Base-by-base conservation (phyloP, 2,329 filamentous ascomycete species). In the Diaporthe capsici region DNA sequence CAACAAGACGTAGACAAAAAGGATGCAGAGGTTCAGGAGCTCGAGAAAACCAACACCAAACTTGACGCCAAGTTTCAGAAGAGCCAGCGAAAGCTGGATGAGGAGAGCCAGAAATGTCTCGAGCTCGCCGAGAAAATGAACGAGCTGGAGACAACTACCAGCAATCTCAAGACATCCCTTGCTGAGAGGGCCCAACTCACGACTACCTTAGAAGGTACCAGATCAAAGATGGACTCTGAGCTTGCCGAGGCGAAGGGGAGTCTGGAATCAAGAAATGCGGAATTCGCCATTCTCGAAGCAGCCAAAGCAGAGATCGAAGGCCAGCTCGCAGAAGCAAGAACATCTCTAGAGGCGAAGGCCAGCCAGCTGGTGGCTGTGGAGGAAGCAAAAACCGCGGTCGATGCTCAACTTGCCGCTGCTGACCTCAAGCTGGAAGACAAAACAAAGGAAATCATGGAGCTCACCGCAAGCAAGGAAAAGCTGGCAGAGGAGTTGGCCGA, bases 181-280 rank as follows among this genome's bases (percentile, higher is more conserved):
- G 60, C 39, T 15, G 60, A 71, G n/a, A 71, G 60, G 12, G 49
- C 15, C 22, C 20, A 47, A 28, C 34, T 39, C 8, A n/a, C 70
- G 5, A 42, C 10, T 22, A 51, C 55, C 6, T 57, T 60, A 4
- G 63, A 70, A 28, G 72, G 25, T 7, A n/a, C 4, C 37, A 71
- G 28, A 39, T 57, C 51, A 12, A 55, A 60, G 10, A 39, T 74
- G 7, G 72, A 74, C 20, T 25, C 37, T 47, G 74, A 71, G 55
- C 58, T 80, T 22, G 71, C 76, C 2, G 75, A 79, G 25, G 79
- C 77, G 55, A 77, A 77, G 53, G 73, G 65, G 37, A 77, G 78
- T 55, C 79, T 80, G 9, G 77, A 78, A 8, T 22, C 28, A 20
- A 73, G 20, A 13, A 37, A 20, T 5, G 10, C 31, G 28, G 78